Percentiles rank a stretch among this genome's conserved stretches.
Evolutionary conservation across 2,329 filamentous ascomycete species (phyloP).

Genomic region (Fusarium transvaalense): DNA sequence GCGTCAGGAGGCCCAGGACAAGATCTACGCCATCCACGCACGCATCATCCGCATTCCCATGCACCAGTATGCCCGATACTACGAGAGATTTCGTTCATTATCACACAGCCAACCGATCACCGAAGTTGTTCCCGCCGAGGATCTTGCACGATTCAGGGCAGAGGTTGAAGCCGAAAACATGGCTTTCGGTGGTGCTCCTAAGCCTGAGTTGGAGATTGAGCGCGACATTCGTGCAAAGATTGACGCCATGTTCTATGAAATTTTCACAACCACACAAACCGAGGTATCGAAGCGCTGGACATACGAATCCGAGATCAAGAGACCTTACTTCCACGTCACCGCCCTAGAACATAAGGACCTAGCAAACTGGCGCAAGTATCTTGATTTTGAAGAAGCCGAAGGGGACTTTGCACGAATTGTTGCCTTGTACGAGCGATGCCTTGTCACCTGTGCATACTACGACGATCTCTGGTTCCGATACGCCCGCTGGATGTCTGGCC

Average conservation of each 20-base stretch:
- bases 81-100: constrained; percentile 86
- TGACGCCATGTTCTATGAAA: constrained; percentile 82
- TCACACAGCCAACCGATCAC: constrained; percentile 77
- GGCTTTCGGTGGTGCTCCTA: constrained; percentile 64
- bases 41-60: constrained; percentile 91
- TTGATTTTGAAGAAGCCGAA: constrained; percentile 93
- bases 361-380: constrained; percentile 92
- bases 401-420: constrained; percentile 80
- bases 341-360: constrained; percentile 89
- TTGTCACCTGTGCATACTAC: constrained; percentile 93
- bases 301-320: constrained; percentile 93
- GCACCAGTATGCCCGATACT: constrained; percentile 96
- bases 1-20: constrained; percentile 84
- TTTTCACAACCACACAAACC: constrained; percentile 83
- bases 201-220: constrained; percentile 83
- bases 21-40: constrained; percentile 84
- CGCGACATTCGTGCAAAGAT: constrained; percentile 83
- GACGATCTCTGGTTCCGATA: constrained; percentile 99
- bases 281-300: constrained; percentile 96
- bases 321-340: constrained; percentile 96
- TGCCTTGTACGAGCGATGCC: constrained; percentile 92
- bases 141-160: constrained; percentile 74
- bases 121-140: constrained; percentile 78
- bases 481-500: constrained; percentile 89
- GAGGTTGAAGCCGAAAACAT: constrained; percentile 77